Evolutionary conservation across 441 rosid species (phyloP).

Genomic region (Gossypium gossypioides): DNA sequence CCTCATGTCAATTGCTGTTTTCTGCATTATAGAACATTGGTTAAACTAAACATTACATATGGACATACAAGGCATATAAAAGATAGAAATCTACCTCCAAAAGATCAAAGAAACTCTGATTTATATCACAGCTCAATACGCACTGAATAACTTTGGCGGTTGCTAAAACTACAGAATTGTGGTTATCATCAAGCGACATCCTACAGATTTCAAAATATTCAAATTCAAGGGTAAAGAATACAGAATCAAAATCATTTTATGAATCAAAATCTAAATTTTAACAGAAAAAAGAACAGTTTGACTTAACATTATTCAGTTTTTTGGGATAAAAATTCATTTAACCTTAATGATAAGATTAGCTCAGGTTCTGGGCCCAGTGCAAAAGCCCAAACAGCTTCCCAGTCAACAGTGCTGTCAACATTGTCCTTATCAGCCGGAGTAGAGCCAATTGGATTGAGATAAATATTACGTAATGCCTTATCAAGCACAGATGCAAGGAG

Average conservation of each 20-base stretch:
- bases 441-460: conserved; percentile 39
- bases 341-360: conserved; percentile 78
- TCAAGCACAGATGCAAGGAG: conserved; percentile 73
- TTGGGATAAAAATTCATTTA: neutral
- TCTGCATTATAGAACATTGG: conserved; percentile 31
- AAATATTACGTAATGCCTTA: conserved; percentile 42
- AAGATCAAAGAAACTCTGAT: conserved; percentile 51
- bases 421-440: conserved; percentile 21
- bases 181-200: conserved; percentile 87
- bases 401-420: conserved; percentile 39
- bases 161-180: conserved; percentile 64
- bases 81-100: conserved; percentile 50
- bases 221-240: neutral
- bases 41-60: neutral
- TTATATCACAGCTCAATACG: conserved; percentile 57
- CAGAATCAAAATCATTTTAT: neutral
- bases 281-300: neutral
- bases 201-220: conserved; percentile 28
- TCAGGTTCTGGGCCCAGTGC: conserved; percentile 95
- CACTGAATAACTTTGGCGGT: conserved; percentile 61
- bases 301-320: neutral
- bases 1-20: conserved; percentile 30
- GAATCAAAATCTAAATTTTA: neutral
- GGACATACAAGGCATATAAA: neutral
- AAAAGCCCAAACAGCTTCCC: conserved; percentile 97